These are phyloP conservation scores for Ascoidea rubescens DNA, from an alignment of 805 yeast species.

Conservation along the genomic window DNA sequence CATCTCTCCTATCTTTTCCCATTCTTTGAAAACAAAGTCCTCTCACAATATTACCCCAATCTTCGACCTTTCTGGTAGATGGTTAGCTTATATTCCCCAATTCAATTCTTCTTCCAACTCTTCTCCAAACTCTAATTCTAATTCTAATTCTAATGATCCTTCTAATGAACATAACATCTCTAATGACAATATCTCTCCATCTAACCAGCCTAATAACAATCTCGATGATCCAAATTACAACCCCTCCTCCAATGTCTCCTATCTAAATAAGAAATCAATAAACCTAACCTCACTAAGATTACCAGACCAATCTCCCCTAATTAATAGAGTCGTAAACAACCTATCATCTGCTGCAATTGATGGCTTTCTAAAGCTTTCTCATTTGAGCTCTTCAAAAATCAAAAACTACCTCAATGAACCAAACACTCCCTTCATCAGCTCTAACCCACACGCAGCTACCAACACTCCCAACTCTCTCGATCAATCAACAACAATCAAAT, in stretches of 20 bases:
- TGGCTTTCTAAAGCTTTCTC: slow-evolving; percentile 32
- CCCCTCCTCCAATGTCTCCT: background rate
- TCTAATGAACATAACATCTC: background rate
- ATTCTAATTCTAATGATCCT: background rate
- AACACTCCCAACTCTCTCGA: background rate
- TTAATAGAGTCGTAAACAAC: slow-evolving; percentile 23
- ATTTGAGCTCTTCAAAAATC: slow-evolving; percentile 28
- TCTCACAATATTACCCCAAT: background rate
- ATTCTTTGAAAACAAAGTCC: background rate
- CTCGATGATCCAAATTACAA: background rate
- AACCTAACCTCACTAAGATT: slow-evolving; percentile 6
- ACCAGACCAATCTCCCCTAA: slow-evolving; percentile 5
- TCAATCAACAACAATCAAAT: background rate
- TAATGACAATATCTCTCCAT: background rate
- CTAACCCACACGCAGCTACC: too few relatives aligned
- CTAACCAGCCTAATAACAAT: background rate
- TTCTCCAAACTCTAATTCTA: slow-evolving; percentile 1
- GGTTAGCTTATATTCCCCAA: slow-evolving; percentile 9
- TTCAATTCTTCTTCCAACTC: background rate
- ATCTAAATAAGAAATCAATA: background rate
- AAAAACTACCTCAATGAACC: slow-evolving; percentile 19
- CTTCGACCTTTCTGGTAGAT: slow-evolving; percentile 6
- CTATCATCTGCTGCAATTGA: slow-evolving; percentile 41
- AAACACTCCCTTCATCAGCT: background rate
- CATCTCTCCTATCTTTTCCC: background rate